These are phyloP conservation scores for Beta vulgaris DNA, from an alignment of 148 eudicot genomes.

Conservation along the genomic window DNA sequence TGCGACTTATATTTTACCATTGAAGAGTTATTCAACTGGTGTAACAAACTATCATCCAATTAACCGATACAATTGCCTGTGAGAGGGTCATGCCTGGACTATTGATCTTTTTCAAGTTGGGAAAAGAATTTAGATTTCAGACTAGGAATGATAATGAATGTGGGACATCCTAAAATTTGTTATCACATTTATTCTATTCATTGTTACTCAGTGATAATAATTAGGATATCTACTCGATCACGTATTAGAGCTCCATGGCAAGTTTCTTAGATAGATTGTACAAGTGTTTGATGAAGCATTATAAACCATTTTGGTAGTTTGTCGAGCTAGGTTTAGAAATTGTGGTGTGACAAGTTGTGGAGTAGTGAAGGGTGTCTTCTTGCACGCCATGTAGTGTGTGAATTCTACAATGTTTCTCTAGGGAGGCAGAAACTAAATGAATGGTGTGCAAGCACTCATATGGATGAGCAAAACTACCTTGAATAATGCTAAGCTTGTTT, in stretches of 20 bases:
- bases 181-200: too few species aligned
- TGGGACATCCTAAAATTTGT: too few species aligned
- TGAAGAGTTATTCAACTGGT: neutral
- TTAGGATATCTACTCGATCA: too few species aligned
- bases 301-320: neutral
- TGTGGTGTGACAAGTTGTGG: neutral
- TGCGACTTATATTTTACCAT: neutral
- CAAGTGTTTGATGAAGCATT: neutral
- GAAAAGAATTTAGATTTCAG: neutral
- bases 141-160: neutral
- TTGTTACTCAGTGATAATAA: too few species aligned
- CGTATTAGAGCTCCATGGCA: neutral
- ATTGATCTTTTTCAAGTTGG: neutral
- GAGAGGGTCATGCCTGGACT: neutral
- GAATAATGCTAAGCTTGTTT: neutral
- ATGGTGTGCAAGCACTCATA: neutral
- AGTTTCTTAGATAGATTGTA: neutral
- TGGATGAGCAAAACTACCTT: neutral
- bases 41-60: neutral
- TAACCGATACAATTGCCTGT: neutral
- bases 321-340: neutral
- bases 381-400: neutral
- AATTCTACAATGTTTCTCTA: neutral
- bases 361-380: neutral
- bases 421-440: neutral